These are phyloP conservation scores for Suillus variegatus DNA, from an alignment of 768 basidiomycete species.

Conservation along the genomic window DNA sequence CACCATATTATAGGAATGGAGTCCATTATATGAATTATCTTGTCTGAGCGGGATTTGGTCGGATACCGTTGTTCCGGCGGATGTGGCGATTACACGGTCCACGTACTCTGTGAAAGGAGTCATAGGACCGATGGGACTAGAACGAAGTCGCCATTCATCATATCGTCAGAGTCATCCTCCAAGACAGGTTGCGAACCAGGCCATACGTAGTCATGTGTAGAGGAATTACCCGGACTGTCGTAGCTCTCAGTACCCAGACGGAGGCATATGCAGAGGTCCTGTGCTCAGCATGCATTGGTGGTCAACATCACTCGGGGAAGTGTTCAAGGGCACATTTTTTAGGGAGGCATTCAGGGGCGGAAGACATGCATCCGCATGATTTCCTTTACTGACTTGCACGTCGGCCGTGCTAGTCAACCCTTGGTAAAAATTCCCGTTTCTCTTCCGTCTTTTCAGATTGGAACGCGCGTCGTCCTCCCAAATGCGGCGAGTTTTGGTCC, in stretches of 20 bases:
- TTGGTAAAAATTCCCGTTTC: constrained; percentile 63
- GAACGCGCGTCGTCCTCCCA: constrained; percentile 55
- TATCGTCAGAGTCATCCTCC: constrained; percentile 65
- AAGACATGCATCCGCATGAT: constrained; percentile 81
- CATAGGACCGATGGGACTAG: constrained; percentile 72
- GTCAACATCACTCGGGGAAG: constrained; percentile 30
- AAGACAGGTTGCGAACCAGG: constrained; percentile 57
- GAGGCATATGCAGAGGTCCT: not conserved
- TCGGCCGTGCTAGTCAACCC: constrained; percentile 79
- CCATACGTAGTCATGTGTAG: constrained; percentile 18
- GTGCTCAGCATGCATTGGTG: constrained; percentile 14
- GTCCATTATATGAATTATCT: constrained; percentile 20
- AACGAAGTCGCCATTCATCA: constrained; percentile 51
- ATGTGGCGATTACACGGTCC: constrained; percentile 65
- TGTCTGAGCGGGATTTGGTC: constrained; percentile 20
- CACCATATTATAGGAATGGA: constrained; percentile 17
- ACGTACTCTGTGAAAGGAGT: constrained; percentile 80
- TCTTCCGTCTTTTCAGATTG: constrained; percentile 19
- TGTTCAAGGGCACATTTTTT: constrained; percentile 13
- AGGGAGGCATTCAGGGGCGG: constrained; percentile 57
- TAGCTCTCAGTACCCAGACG: not conserved
- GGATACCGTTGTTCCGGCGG: constrained; percentile 27
- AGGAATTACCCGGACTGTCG: not conserved
- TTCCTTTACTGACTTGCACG: constrained; percentile 84
- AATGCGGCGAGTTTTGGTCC: constrained; percentile 63